Conservation (phyloP, 2,329 filamentous ascomycete genomes). For the Clonostachys solani region DNA sequence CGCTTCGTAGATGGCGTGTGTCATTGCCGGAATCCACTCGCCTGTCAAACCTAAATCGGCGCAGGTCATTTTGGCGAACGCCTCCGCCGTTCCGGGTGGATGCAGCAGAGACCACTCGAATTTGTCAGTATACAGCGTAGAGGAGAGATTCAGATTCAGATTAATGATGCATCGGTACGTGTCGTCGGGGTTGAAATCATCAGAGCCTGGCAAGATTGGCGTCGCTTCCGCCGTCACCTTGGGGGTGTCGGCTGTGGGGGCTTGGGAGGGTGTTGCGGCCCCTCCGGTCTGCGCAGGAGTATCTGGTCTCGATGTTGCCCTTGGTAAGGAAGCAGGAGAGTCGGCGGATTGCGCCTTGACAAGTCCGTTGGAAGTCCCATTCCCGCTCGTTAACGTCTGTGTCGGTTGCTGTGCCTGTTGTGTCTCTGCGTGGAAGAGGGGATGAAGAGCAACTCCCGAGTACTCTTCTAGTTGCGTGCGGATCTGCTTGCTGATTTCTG, state of each 20-base stretch:
- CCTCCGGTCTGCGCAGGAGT: slow-evolving; percentile 53
- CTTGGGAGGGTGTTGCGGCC: slow-evolving; percentile 37
- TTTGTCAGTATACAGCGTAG: slow-evolving; percentile 90
- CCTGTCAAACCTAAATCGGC: slow-evolving; percentile 84
- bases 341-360: slow-evolving; percentile 7
- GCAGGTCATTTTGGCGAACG: slow-evolving; percentile 89
- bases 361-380: slow-evolving; percentile 6
- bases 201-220: slow-evolving; percentile 55
- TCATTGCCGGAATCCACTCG: slow-evolving; percentile 92
- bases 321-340: slow-evolving; percentile 26
- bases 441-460: slow-evolving; percentile 88
- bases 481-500: slow-evolving; percentile 89
- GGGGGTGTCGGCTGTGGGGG: slow-evolving; percentile 27
- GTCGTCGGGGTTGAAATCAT: slow-evolving; percentile 84
- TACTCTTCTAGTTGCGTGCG: slow-evolving; percentile 95
- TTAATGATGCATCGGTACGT: slow-evolving; percentile 91
- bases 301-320: slow-evolving; percentile 41
- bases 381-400: slow-evolving; percentile 1
- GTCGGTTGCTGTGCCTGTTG: slow-evolving; percentile 16
- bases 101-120: slow-evolving; percentile 97
- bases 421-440: slow-evolving; percentile 70
- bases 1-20: slow-evolving; percentile 95
- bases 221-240: slow-evolving; percentile 69
- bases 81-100: slow-evolving; percentile 85
- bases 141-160: slow-evolving; percentile 86